A percentile compares a stretch with the other conserved stretches of the same genome.
phyloP scores from a whole-genome alignment of 2,329 filamentous ascomycete genomes.

The Xylariaceae sp. region DNA sequence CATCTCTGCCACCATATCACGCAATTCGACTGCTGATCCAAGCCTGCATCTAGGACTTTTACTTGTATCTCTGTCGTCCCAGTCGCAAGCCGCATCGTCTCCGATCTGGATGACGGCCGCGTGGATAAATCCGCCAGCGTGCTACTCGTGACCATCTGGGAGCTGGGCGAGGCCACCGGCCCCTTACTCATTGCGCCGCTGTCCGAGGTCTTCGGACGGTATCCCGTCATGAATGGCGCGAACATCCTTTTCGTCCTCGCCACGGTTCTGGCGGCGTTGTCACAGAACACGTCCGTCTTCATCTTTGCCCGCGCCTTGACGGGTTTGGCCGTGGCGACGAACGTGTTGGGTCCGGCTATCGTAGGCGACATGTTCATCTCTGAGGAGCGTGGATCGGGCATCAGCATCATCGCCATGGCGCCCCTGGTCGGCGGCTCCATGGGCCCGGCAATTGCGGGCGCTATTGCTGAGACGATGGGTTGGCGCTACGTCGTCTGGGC shows the following conservation, averaged over 20 bases:
- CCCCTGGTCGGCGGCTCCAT: slow-evolving; percentile 53
- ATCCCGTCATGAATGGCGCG: slow-evolving; percentile 48
- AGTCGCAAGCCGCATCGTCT: slow-evolving; percentile 46
- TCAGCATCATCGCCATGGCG: slow-evolving; percentile 53
- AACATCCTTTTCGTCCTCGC: slow-evolving; percentile 48
- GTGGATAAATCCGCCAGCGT: slow-evolving; percentile 44
- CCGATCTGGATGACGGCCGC: slow-evolving; percentile 39
- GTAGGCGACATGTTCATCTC: slow-evolving; percentile 57
- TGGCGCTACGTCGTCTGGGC: slow-evolving; percentile 53
- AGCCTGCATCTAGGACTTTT: slow-evolving; percentile 42
- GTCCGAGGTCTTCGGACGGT: slow-evolving; percentile 55
- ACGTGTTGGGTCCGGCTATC: slow-evolving; percentile 58
- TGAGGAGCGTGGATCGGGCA: slow-evolving; percentile 53
- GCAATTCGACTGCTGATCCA: not conserved
- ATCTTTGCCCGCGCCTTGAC: slow-evolving; percentile 52
- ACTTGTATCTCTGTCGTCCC: slow-evolving; percentile 54
- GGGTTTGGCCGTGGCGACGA: slow-evolving; percentile 58
- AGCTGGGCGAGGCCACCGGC: slow-evolving; percentile 60
- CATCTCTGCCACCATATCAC: not conserved
- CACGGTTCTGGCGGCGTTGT: slow-evolving; percentile 44
- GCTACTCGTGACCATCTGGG: slow-evolving; percentile 65
- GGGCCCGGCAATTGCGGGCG: slow-evolving; percentile 51
- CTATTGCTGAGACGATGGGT: slow-evolving; percentile 48
- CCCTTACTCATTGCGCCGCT: slow-evolving; percentile 57
- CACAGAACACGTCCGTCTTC: slow-evolving; percentile 42